Conservation (phyloP, 78 protist genomes). For the Blattamonas nauphoetae region DNA sequence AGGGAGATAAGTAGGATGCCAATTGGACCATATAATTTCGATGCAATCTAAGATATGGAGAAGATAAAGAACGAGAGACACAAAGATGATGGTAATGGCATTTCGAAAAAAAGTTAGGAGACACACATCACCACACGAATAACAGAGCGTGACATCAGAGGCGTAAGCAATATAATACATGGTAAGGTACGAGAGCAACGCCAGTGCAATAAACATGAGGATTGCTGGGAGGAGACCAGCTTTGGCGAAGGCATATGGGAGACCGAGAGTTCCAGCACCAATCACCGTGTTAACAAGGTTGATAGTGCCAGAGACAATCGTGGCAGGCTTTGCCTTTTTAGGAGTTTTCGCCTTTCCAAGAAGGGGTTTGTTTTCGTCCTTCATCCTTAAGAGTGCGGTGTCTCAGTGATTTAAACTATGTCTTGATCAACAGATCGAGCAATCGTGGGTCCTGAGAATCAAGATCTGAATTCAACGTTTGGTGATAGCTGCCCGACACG, state of each 20-base stretch:
- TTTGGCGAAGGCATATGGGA: not conserved
- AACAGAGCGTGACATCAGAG: not conserved
- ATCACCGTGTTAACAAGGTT: not conserved
- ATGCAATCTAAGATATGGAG: not conserved
- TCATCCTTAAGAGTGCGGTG: no score
- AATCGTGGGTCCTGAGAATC: no score
- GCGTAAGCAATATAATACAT: not conserved
- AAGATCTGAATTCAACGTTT: no score
- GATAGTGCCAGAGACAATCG: not conserved
- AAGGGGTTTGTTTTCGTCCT: no score
- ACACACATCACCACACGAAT: not conserved
- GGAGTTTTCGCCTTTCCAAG: not conserved
- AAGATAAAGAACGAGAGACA: not conserved
- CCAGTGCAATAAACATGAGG: not conserved
- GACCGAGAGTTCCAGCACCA: slow-evolving; percentile 8
- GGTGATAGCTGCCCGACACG: no score
- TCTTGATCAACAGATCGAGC: no score
- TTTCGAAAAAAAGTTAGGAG: not conserved
- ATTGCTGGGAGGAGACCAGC: not conserved
- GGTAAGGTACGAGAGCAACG: not conserved
- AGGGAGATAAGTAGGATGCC: not conserved
- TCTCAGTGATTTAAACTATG: no score
- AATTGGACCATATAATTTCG: not conserved
- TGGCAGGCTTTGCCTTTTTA: not conserved
- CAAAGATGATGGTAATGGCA: not conserved